Conservation (phyloP, 805 yeast genomes). For the Kodamaea laetipori region DNA sequence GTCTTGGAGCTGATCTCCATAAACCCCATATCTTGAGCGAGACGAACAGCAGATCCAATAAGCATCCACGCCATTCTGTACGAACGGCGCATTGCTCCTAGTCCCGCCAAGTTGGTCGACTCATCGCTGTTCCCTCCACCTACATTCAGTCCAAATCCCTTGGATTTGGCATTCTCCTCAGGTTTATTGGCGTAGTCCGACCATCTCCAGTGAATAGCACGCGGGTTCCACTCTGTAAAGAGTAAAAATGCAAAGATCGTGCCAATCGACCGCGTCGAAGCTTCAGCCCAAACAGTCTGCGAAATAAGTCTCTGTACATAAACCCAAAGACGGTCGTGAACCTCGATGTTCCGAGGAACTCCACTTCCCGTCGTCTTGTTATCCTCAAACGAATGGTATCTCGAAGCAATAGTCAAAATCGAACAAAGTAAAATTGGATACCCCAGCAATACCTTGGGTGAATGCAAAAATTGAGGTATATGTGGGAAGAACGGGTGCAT, state of each 20-base stretch:
- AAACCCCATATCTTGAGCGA: slow-evolving; percentile 85
- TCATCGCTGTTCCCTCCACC: slow-evolving; percentile 23
- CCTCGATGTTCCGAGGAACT: slow-evolving; percentile 53
- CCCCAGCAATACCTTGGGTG: slow-evolving; percentile 64
- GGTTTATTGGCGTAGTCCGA: slow-evolving; percentile 74
- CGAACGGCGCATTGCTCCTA: slow-evolving; percentile 82
- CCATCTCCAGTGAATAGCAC: slow-evolving; percentile 91
- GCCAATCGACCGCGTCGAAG: slow-evolving; percentile 82
- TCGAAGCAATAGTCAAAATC: slow-evolving; percentile 73
- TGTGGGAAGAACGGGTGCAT: slow-evolving; percentile 92
- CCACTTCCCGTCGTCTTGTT: slow-evolving; percentile 28
- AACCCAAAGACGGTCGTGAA: slow-evolving; percentile 83
- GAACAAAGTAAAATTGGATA: slow-evolving; percentile 83
- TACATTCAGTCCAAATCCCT: slow-evolving; percentile 13
- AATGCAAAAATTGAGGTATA: slow-evolving; percentile 72
- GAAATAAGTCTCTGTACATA: slow-evolving; percentile 80
- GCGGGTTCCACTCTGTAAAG: slow-evolving; percentile 93
- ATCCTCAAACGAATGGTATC: slow-evolving; percentile 66
- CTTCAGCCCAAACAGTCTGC: slow-evolving; percentile 92
- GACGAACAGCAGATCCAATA: slow-evolving; percentile 80
- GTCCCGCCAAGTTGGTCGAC: slow-evolving; percentile 61
- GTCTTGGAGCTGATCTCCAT: slow-evolving; percentile 72
- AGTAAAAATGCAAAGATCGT: slow-evolving; percentile 81
- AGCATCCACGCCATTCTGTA: slow-evolving; percentile 95
- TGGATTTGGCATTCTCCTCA: slow-evolving; percentile 35